Evolutionary conservation across 495 filamentous ascomycete species (phyloP).

Genomic region (Articulospora tetracladia): DNA sequence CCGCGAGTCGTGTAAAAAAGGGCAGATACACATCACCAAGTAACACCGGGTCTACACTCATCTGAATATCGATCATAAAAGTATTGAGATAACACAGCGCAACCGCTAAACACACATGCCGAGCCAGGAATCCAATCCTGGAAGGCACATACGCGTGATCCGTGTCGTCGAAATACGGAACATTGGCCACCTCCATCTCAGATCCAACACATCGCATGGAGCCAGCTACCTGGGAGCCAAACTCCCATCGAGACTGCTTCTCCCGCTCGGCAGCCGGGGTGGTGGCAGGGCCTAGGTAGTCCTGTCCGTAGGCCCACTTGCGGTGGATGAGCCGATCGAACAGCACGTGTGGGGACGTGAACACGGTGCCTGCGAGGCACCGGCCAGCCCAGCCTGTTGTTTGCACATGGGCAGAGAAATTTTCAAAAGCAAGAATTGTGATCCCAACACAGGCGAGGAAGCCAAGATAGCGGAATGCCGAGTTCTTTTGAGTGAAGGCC

Average conservation of each 20-base stretch:
- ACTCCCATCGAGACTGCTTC: constrained; percentile 2
- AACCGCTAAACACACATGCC: not conserved
- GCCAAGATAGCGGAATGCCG: not conserved
- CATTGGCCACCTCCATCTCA: not conserved
- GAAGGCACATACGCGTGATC: not conserved
- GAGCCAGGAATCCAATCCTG: not conserved
- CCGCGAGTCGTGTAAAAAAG: not conserved
- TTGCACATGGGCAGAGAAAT: not conserved
- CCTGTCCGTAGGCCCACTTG: not conserved
- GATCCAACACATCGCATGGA: not conserved
- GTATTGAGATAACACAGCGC: not conserved
- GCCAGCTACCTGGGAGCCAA: not conserved
- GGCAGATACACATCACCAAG: not conserved
- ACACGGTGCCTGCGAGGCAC: not conserved
- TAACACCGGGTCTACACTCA: not conserved
- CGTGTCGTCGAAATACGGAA: not conserved
- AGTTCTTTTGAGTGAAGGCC: not conserved
- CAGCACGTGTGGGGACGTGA: not conserved
- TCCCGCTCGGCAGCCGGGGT: not conserved
- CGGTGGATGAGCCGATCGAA: constrained; percentile 1
- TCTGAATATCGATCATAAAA: not conserved
- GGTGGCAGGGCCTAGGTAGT: not conserved
- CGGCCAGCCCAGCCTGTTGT: not conserved
- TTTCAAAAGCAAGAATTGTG: not conserved
- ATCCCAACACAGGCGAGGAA: not conserved